Evolutionary conservation across 208 protist genomes (phyloP).

Genomic region (Trypanosoma platydactyli): DNA sequence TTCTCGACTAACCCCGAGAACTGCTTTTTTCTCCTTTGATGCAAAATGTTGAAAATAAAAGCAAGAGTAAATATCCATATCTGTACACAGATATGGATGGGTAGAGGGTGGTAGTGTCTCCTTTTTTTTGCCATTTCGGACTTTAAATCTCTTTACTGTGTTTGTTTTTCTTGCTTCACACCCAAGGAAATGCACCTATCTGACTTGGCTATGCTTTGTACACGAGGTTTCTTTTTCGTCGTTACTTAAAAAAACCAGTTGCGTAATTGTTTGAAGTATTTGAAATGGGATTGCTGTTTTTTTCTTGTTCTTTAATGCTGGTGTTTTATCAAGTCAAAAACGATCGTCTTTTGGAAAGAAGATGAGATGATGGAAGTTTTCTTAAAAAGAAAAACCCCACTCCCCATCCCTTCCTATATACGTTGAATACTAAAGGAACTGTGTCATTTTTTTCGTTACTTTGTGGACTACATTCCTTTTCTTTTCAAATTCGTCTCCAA

Average conservation of each 20-base stretch:
- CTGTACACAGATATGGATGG: neutral
- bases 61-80: neutral
- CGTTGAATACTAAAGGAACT: slow-evolving; percentile 1
- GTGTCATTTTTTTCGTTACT: slow-evolving; percentile 13
- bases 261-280: neutral
- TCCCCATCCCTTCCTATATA: neutral
- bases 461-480: slow-evolving; percentile 9
- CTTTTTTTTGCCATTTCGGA: neutral
- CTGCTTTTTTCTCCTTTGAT: neutral
- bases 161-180: slow-evolving; percentile 7
- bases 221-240: neutral
- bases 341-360: neutral
- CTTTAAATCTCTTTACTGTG: neutral
- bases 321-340: neutral
- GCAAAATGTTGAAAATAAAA: neutral
- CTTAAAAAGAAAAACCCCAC: no score
- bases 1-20: no score
- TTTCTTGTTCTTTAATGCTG: neutral
- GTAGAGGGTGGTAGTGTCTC: neutral
- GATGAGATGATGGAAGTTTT: neutral
- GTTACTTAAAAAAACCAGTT: no score
- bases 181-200: neutral
- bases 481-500: neutral
- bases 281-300: neutral
- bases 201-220: neutral